Evolutionary conservation across 2,329 filamentous ascomycete species (phyloP).

Genomic region (Fusarium piperis): DNA sequence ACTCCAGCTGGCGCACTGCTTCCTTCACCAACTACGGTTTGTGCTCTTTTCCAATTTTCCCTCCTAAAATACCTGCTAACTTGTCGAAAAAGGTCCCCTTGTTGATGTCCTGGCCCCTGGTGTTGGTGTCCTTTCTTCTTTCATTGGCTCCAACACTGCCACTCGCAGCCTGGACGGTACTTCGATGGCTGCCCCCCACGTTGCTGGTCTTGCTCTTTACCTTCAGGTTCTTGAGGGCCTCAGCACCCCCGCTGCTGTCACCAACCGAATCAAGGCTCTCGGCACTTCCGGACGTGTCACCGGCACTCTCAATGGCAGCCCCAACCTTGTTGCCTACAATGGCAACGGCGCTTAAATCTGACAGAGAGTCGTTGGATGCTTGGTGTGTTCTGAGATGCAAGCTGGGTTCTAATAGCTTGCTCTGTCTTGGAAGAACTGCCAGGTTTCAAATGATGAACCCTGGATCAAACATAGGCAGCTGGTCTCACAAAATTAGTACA

Average conservation of each 20-base stretch:
- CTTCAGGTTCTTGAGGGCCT: slow-evolving; percentile 56
- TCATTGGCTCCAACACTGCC: slow-evolving; percentile 49
- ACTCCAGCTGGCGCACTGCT: slow-evolving; percentile 50
- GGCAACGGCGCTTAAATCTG: slow-evolving; percentile 43
- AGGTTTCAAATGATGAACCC: not conserved
- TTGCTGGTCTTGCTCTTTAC: slow-evolving; percentile 54
- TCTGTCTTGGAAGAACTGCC: not conserved
- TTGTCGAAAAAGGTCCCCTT: slow-evolving; percentile 16
- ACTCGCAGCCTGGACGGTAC: slow-evolving; percentile 54
- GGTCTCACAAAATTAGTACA: not conserved
- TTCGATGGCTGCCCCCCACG: slow-evolving; percentile 54
- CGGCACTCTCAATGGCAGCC: slow-evolving; percentile 50
- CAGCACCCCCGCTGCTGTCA: slow-evolving; percentile 55
- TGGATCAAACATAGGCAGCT: not conserved
- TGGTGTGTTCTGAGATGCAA: not conserved
- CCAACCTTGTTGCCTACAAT: slow-evolving; percentile 60
- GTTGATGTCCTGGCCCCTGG: slow-evolving; percentile 57
- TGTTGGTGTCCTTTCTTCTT: slow-evolving; percentile 52
- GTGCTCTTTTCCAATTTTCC: not conserved
- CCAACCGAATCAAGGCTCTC: slow-evolving; percentile 54
- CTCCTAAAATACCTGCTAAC: not conserved
- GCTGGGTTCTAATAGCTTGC: not conserved
- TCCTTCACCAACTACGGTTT: slow-evolving; percentile 60
- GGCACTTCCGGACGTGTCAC: slow-evolving; percentile 52
- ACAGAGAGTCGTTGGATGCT: not conserved